Conservation (phyloP, 495 filamentous ascomycete species). For the Penicillium mononematosum region DNA sequence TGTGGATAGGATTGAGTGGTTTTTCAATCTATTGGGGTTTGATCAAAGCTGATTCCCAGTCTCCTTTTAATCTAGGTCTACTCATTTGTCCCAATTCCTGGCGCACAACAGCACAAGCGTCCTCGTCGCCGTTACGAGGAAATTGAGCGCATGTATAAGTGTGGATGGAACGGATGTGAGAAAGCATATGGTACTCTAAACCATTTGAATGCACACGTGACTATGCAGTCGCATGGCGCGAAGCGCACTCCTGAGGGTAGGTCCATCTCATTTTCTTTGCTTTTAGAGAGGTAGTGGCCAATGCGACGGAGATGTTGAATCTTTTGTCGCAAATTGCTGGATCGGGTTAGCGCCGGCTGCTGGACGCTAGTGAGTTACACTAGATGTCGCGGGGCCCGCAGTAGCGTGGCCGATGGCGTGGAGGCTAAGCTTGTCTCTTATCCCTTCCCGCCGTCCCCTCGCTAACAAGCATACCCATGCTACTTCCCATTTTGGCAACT, state of each 20-base stretch:
- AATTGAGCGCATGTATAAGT: slow-evolving; percentile 99
- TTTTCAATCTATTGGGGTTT: slow-evolving; percentile 18
- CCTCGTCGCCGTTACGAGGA: slow-evolving; percentile 94
- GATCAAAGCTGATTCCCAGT: slow-evolving; percentile 5
- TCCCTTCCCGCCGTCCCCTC: slow-evolving; percentile 19
- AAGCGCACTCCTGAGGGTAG: slow-evolving; percentile 97
- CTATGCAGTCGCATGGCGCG: slow-evolving; percentile 91
- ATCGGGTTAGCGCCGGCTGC: slow-evolving; percentile 34
- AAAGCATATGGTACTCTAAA: slow-evolving; percentile 97
- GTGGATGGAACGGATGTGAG: slow-evolving; percentile 96
- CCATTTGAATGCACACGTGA: slow-evolving; percentile 95
- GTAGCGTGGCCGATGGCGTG: slow-evolving; percentile 46
- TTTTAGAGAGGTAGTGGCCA: neutral
- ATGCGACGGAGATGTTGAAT: slow-evolving; percentile 11
- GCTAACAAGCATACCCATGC: neutral
- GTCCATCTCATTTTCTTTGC: slow-evolving; percentile 29
- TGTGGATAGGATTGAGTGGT: slow-evolving; percentile 5
- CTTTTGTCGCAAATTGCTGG: slow-evolving; percentile 38
- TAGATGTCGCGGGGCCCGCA: slow-evolving; percentile 44
- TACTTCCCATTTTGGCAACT: neutral
- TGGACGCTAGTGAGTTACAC: slow-evolving; percentile 54
- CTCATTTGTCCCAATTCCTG: slow-evolving; percentile 96
- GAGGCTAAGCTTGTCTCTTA: slow-evolving; percentile 32
- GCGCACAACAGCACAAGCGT: slow-evolving; percentile 95
- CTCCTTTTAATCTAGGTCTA: slow-evolving; percentile 68